Base-by-base conservation (phyloP, 495 filamentous ascomycete species). In the Aspergillus steynii region DNA sequence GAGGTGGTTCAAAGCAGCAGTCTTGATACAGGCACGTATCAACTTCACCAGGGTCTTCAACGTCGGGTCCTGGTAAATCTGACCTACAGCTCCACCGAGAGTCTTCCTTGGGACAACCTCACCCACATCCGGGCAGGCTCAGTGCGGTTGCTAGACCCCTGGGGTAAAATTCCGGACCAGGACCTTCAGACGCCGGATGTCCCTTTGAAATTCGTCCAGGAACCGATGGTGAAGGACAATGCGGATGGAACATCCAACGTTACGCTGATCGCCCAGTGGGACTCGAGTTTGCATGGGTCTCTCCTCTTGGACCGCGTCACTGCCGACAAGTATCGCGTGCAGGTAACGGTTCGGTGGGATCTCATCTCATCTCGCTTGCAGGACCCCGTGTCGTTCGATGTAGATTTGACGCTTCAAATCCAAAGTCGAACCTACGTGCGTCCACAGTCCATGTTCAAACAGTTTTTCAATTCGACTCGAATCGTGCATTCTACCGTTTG, bases 1-100 rank as follows among this genome's bases (percentile, higher is more conserved):
- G 95, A 98, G 66, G 95, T 96, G 15, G 83, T 93, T 12, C 95
- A 98, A 71, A 87, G 82, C 48, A 90, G 81, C 68, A 88, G 88
- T 66, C 79, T 92, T 14, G 95, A 98, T 73, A 78, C 83, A 5
- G 96, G 95, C 14, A 88, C 89, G 15, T 98, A 94, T 67, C 96
- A 99, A 71, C 82, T 99, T 14, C 96, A 96, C 64, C 95, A 99
- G 72, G 95, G 95, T 9, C 78, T 99, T 54, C 95, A 99, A 72
- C 85, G 95, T 63, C 88, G 95, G 0, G 85, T 99, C 52, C 85
- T 91, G 34, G 84, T 98, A 72, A 92, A 87, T 62, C 74, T 98
- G 25, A 90, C 90, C 0, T 93, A 97, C 64, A 96, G 88, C 66
- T 97, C 93, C 0, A 91, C 91, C 46, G 90, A 96, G 56, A 86